These are phyloP conservation scores for Strobilomyces dryophilus DNA, from an alignment of 768 basidiomycete species.

Conservation along the genomic window DNA sequence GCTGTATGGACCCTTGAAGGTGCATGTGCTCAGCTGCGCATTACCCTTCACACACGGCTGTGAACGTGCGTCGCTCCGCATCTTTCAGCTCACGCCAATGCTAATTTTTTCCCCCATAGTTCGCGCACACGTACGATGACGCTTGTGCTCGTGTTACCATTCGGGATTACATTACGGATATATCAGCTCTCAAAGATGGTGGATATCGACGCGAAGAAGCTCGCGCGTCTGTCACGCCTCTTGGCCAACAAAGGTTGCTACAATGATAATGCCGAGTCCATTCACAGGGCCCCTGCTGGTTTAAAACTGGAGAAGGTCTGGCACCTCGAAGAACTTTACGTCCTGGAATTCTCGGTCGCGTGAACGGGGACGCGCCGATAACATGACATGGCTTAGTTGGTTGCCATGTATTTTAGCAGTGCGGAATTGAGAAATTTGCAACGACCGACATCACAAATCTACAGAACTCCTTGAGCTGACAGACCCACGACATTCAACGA, in stretches of 20 bases:
- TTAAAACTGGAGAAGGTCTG: too few relatives aligned
- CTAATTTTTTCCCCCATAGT: constrained; percentile 4
- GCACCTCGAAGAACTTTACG: too few relatives aligned
- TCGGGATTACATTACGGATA: constrained; percentile 26
- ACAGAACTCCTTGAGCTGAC: too few relatives aligned
- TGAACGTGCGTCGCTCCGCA: constrained; percentile 25
- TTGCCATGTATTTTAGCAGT: too few relatives aligned
- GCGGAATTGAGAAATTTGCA: too few relatives aligned
- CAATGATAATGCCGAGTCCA: constrained; percentile 9
- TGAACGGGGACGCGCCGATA: too few relatives aligned
- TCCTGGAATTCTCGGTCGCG: too few relatives aligned
- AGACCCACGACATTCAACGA: background rate
- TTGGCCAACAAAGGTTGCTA: constrained; percentile 30
- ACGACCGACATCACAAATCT: background rate
- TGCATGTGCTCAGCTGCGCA: constrained; percentile 33
- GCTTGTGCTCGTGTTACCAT: constrained; percentile 28
- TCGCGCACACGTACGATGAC: constrained; percentile 25
- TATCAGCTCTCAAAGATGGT: constrained; percentile 21
- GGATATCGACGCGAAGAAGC: constrained; percentile 24
- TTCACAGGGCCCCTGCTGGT: too few relatives aligned
- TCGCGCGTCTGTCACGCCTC: constrained; percentile 29
- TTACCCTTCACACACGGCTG: constrained; percentile 28
- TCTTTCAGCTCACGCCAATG: background rate
- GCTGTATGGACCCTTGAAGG: constrained; percentile 31
- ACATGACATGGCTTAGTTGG: too few relatives aligned